phyloP scores from a whole-genome alignment of 768 basidiomycete species.

The Lentinula aciculospora region DNA sequence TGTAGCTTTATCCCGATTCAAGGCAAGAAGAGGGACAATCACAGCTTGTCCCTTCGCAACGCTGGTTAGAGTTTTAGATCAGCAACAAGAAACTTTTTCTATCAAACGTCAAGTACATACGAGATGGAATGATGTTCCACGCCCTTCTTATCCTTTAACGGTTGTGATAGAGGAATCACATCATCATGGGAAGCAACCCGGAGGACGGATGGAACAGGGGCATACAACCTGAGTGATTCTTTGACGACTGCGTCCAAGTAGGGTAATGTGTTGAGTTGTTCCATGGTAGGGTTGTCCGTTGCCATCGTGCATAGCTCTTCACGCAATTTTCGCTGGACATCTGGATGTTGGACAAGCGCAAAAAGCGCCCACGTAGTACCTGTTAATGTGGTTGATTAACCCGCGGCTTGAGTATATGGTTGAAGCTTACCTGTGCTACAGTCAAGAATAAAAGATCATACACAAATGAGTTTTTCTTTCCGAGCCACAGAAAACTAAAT shows the following conservation, averaged over 20 bases:
- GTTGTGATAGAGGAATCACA: conserved; percentile 27
- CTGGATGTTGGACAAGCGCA: conserved; percentile 28
- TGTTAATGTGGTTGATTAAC: conserved; percentile 5
- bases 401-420: not conserved
- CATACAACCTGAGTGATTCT: conserved; percentile 36
- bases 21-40: conserved; percentile 42
- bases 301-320: conserved; percentile 33
- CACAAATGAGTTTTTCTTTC: too few species aligned
- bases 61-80: conserved; percentile 26
- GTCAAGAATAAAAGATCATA: not conserved
- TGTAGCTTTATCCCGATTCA: conserved; percentile 46
- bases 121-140: conserved; percentile 18
- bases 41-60: conserved; percentile 38
- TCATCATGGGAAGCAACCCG: conserved; percentile 30
- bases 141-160: conserved; percentile 28
- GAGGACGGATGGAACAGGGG: conserved; percentile 26
- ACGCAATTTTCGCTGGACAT: conserved; percentile 36
- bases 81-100: conserved; percentile 11
- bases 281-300: conserved; percentile 42
- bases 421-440: not conserved
- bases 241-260: conserved; percentile 45
- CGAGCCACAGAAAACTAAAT: not conserved
- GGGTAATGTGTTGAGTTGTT: conserved; percentile 40
- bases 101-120: conserved; percentile 14
- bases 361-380: conserved; percentile 39